Conservation (phyloP, 1,284 basidiomycete species). For the Cutaneotrichosporon daszewskae region DNA sequence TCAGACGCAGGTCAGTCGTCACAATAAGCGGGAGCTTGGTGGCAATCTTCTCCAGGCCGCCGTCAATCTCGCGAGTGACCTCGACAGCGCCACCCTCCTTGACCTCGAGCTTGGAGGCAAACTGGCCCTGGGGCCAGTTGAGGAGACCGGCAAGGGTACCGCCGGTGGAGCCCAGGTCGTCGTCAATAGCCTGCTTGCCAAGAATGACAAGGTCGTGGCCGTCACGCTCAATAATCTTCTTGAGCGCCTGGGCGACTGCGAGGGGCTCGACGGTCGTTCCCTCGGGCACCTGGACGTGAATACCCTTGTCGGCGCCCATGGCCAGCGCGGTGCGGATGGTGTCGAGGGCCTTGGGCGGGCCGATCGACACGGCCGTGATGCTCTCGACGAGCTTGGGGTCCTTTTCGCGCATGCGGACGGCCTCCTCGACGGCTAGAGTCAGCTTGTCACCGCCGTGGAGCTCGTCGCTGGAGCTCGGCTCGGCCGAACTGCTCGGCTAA, state of each 20-base stretch:
- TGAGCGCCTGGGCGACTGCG: slow-evolving; percentile 59
- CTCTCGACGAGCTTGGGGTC: slow-evolving; percentile 64
- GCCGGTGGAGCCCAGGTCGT: slow-evolving; percentile 93
- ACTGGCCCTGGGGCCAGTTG: slow-evolving; percentile 91
- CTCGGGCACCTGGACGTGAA: slow-evolving; percentile 84
- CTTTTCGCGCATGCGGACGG: slow-evolving; percentile 82
- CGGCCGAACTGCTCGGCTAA: slow-evolving; percentile 4
- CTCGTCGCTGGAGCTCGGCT: neutral
- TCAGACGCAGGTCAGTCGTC: slow-evolving; percentile 73
- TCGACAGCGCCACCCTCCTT: slow-evolving; percentile 63
- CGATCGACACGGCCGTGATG: slow-evolving; percentile 88
- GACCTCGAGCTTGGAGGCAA: slow-evolving; percentile 83
- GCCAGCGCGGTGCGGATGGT: slow-evolving; percentile 92
- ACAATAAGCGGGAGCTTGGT: slow-evolving; percentile 78
- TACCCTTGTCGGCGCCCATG: slow-evolving; percentile 91
- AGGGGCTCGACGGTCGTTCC: slow-evolving; percentile 61
- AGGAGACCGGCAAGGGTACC: slow-evolving; percentile 95
- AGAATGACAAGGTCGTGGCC: slow-evolving; percentile 76
- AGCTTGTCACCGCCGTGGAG: neutral
- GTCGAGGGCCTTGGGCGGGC: slow-evolving; percentile 82
- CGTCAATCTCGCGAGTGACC: slow-evolving; percentile 90
- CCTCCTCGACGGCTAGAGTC: slow-evolving; percentile 85
- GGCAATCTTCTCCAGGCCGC: slow-evolving; percentile 78
- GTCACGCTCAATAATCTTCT: slow-evolving; percentile 63
- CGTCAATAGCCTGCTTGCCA: slow-evolving; percentile 99